These are phyloP conservation scores for Mucor saturninus DNA, from an alignment of 371 early-diverging fungal genomes.

Conservation along the genomic window DNA sequence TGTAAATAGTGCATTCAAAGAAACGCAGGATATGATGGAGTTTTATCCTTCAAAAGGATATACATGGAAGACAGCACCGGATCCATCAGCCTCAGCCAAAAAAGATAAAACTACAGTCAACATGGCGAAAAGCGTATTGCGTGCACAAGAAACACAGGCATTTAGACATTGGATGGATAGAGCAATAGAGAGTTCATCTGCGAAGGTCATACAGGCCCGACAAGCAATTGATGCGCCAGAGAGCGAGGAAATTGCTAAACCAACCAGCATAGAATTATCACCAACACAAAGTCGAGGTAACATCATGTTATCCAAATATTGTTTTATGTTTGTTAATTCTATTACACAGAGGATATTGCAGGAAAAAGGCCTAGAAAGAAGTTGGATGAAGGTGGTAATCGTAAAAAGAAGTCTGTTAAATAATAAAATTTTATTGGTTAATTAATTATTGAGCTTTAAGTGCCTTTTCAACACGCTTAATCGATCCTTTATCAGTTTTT, in stretches of 20 bases:
- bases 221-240: conserved; percentile 27
- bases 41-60: conserved; percentile 81
- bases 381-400: conserved; percentile 25
- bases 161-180: conserved; percentile 52
- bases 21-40: conserved; percentile 64
- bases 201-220: conserved; percentile 36
- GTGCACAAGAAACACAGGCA: conserved; percentile 51
- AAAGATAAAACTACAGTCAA: not conserved
- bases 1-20: conserved; percentile 74
- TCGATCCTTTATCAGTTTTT: conserved; percentile 49
- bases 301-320: not conserved
- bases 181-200: conserved; percentile 49
- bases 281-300: conserved; percentile 18
- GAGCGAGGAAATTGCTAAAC: not conserved
- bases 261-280: not conserved
- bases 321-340: not conserved
- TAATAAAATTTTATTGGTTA: conserved; percentile 2
- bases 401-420: conserved; percentile 28
- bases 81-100: not conserved
- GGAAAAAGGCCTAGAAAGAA: conserved; percentile 34
- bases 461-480: conserved; percentile 59
- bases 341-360: conserved; percentile 22
- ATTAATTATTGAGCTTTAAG: conserved; percentile 40
- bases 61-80: conserved; percentile 62
- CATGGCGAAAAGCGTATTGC: conserved; percentile 26